phyloP scores from a whole-genome alignment of 176 grass and related monocot genomes.

The Triticum dicoccoides region DNA sequence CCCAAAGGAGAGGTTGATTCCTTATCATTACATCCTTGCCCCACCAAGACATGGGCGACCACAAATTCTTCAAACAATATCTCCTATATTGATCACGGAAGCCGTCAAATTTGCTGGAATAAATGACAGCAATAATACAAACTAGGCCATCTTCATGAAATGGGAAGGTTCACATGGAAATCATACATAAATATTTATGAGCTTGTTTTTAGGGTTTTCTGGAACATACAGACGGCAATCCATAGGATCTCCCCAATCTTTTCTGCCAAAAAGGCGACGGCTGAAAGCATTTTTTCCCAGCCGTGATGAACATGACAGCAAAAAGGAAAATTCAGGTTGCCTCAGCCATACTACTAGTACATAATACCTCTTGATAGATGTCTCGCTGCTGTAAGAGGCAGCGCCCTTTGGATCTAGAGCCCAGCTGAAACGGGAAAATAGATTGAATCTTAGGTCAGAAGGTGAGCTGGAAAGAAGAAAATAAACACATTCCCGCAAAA shows the following conservation, averaged over 20 bases:
- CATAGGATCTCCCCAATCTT: conserved; percentile 74
- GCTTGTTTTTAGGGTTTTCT: conserved; percentile 95
- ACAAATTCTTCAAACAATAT: conserved; percentile 93
- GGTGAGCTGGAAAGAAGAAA: background rate
- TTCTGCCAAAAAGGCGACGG: no score
- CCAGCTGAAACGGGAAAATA: no score
- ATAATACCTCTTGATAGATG: no score
- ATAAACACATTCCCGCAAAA: background rate
- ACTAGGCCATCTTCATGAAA: conserved; percentile 32
- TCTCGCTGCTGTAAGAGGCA: no score
- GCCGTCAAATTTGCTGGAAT: conserved; percentile 17
- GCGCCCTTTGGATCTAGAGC: no score
- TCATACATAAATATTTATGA: conserved; percentile 99
- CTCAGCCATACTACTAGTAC: no score
- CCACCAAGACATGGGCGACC: conserved; percentile 69
- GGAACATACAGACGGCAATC: conserved; percentile 95
- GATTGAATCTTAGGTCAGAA: no score
- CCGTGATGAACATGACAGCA: no score
- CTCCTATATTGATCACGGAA: conserved; percentile 58
- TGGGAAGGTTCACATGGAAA: conserved; percentile 44
- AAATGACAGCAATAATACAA: conserved; percentile 1
- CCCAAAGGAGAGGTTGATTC: no score
- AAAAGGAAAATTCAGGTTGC: no score
- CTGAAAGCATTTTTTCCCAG: no score
- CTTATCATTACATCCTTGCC: background rate